Conservation (phyloP, 2,329 filamentous ascomycete species). For the Cercospora beticola region DNA sequence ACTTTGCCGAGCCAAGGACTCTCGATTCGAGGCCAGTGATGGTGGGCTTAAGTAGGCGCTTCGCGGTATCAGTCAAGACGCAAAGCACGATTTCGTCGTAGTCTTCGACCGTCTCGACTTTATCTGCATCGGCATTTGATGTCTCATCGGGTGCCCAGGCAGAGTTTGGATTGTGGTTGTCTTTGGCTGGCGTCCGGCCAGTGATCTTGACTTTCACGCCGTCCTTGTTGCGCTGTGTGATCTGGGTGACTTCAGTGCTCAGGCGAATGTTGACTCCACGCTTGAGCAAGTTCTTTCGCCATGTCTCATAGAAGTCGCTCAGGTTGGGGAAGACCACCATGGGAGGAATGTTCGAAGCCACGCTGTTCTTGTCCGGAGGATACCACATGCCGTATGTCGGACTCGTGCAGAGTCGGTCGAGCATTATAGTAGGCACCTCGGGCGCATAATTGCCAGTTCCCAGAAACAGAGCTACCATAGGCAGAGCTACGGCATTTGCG, state of each 20-base stretch:
- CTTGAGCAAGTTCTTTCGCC: constrained; percentile 55
- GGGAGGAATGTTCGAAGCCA: constrained; percentile 53
- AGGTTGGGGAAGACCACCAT: constrained; percentile 66
- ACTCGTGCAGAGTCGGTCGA: constrained; percentile 54
- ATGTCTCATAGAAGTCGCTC: constrained; percentile 60
- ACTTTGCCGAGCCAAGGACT: constrained; percentile 69
- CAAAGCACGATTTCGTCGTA: constrained; percentile 69
- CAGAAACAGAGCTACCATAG: constrained; percentile 70
- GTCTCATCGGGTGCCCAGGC: constrained; percentile 43
- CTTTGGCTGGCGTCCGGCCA: constrained; percentile 44
- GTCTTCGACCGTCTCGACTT: constrained; percentile 47
- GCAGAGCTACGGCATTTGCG: constrained; percentile 67
- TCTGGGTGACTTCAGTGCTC: constrained; percentile 55
- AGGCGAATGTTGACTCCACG: constrained; percentile 59
- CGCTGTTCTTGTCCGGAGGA: constrained; percentile 49
- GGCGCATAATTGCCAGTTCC: constrained; percentile 74
- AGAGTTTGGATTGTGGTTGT: constrained; percentile 48
- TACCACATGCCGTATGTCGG: constrained; percentile 63
- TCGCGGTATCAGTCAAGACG: constrained; percentile 57
- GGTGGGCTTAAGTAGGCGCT: constrained; percentile 58
- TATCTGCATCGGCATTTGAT: constrained; percentile 43
- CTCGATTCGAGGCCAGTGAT: constrained; percentile 62
- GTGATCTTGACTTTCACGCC: constrained; percentile 54
- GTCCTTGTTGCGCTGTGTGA: constrained; percentile 53
- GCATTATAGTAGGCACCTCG: constrained; percentile 67